Evolutionary conservation across 2,329 filamentous ascomycete species (phyloP).

Genomic region (Camillea tinctor): DNA sequence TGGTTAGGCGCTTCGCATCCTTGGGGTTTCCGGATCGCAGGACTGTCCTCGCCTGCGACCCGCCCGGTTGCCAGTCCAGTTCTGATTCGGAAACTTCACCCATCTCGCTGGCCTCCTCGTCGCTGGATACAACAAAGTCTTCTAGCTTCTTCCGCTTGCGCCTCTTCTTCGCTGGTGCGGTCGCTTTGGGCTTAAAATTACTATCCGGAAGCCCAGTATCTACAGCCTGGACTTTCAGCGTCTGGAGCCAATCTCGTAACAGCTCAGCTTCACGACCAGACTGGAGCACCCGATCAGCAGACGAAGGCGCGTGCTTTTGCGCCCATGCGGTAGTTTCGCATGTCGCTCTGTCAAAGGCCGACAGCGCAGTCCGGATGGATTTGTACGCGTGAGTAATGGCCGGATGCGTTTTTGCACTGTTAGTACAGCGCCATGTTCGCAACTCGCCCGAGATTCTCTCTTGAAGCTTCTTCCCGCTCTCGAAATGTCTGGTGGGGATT

Average conservation of each 20-base stretch:
- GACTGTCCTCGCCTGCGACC: conserved; percentile 49
- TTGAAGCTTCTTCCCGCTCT: conserved; percentile 56
- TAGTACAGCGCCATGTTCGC: conserved; percentile 27
- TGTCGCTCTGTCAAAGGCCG: conserved; percentile 75
- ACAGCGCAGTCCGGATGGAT: conserved; percentile 60
- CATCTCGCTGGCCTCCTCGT: conserved; percentile 70
- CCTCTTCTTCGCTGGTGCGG: conserved; percentile 52
- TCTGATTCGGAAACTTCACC: conserved; percentile 66
- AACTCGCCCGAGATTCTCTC: conserved; percentile 47
- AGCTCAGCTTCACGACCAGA: conserved; percentile 65
- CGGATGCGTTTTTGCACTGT: conserved; percentile 45
- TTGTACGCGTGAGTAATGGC: conserved; percentile 59
- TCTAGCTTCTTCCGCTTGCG: conserved; percentile 73
- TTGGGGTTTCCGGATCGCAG: conserved; percentile 44
- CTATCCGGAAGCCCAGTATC: conserved; percentile 54
- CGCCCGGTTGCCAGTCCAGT: conserved; percentile 41
- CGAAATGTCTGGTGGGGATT: conserved; percentile 55
- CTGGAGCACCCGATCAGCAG: conserved; percentile 73
- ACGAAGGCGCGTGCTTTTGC: conserved; percentile 78
- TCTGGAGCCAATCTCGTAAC: conserved; percentile 78
- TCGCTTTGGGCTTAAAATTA: conserved; percentile 31
- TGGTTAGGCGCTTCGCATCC: conserved; percentile 55
- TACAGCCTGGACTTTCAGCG: conserved; percentile 73
- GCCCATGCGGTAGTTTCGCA: conserved; percentile 75
- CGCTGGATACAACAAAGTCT: conserved; percentile 76